phyloP scores from a whole-genome alignment of 352 stramenopile genomes.

The Vaucheria bursata region DNA sequence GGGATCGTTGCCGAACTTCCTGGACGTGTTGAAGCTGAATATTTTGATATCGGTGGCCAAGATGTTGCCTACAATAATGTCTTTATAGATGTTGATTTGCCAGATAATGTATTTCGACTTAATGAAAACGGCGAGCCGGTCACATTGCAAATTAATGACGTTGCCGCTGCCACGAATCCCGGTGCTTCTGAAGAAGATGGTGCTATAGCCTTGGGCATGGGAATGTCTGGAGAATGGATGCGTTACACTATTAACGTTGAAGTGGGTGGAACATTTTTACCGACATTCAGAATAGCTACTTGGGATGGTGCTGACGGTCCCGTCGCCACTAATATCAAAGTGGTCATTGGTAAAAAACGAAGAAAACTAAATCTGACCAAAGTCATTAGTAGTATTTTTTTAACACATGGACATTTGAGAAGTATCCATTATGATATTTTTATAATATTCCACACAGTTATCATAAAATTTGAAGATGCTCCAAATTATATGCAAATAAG shows the following conservation, averaged over 20 bases:
- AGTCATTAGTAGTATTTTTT: too few relatives aligned
- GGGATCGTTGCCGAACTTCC: not conserved
- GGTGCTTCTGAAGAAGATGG: not conserved
- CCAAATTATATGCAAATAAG: too few relatives aligned
- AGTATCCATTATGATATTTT: too few relatives aligned
- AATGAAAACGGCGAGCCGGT: not conserved
- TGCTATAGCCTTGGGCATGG: not conserved
- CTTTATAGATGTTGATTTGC: not conserved
- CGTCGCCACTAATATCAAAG: not conserved
- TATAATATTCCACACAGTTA: too few relatives aligned
- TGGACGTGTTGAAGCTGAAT: not conserved
- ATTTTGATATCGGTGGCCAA: not conserved
- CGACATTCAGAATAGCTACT: not conserved
- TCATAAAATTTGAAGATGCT: too few relatives aligned
- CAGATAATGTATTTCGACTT: not conserved
- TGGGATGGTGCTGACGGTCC: not conserved
- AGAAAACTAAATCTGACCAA: too few relatives aligned
- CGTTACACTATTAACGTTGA: not conserved
- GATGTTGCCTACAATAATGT: conserved; percentile 2
- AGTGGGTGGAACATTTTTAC: not conserved
- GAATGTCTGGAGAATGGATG: not conserved
- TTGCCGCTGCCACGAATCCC: not conserved
- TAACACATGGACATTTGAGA: too few relatives aligned
- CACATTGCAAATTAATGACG: not conserved
- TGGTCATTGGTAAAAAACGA: too few relatives aligned